Evolutionary conservation across 176 grass and related monocot species (phyloP), one percentile per base, ranked within the genome.

Genomic region (Thalia dealbata): DNA sequence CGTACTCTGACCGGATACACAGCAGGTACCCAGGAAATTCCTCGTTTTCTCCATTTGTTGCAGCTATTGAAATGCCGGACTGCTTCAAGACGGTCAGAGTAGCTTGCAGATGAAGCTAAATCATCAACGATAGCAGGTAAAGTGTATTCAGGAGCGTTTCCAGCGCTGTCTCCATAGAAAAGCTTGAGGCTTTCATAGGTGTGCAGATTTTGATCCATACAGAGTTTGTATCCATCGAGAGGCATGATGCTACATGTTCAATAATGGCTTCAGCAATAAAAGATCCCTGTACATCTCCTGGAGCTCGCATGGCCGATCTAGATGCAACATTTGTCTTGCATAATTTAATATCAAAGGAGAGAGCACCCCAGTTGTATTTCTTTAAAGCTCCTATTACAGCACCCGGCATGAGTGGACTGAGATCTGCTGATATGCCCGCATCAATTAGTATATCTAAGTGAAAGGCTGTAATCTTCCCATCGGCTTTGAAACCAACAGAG

Each of bases 261-360:
- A 96, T 78, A 69, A 96, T 82, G 45, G 85, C 91, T 85, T 96
- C 91, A 2, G 91, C 91, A 24, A 96, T 91, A 78, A 84, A 96
- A n/a, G 85, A 88, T 45, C 91, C 91, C 60, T 96, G 91, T 14
- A 25, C 80, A 32, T 96, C 85, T 23, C 91, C 91, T 11, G 91
- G 91, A 19, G n/a, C 72, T 7, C 91, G 69, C 85, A 96, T 62
- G 2, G 78, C 51, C 2, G 91, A 84, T 73, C 91, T 96, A 0
- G 91, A 88, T 16, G 91, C 67, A 15, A 75, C 52, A 73, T 96
- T 96, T 21, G 91, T 96, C 74, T 96, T 96, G 80, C 91, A 96
- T 15, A 91, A 0, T 42, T 88, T 96, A 60, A 73, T 3, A 52
- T 96, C 88, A 24, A 88, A 96, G n/a, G 88, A 52, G 38, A 96